phyloP scores from a whole-genome alignment of 495 filamentous ascomycete species.

The Penicillium flavigenum region DNA sequence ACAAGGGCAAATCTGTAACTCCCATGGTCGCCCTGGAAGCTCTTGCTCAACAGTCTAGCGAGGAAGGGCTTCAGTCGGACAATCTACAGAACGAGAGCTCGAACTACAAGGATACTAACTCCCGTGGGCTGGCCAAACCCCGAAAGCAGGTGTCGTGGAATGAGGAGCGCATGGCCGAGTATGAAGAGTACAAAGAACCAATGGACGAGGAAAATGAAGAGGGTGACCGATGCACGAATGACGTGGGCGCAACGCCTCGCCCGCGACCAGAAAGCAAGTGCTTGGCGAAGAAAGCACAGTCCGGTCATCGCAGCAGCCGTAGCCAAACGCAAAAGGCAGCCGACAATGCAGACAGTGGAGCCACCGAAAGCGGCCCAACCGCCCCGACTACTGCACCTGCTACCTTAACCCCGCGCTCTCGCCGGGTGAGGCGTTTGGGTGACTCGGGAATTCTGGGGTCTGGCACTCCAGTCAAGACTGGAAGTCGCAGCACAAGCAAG shows the following conservation, averaged over 20 bases:
- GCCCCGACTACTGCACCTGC: slow-evolving; percentile 27
- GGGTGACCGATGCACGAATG: slow-evolving; percentile 16
- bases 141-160: slow-evolving; percentile 45
- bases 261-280: slow-evolving; percentile 17
- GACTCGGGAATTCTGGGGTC: slow-evolving; percentile 25
- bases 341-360: slow-evolving; percentile 14
- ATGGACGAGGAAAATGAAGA: slow-evolving; percentile 15
- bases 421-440: slow-evolving; percentile 40
- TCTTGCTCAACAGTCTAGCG: slow-evolving; percentile 30
- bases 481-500: slow-evolving; percentile 26
- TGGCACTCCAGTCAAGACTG: slow-evolving; percentile 28
- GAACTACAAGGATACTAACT: slow-evolving; percentile 4
- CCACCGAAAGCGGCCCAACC: slow-evolving; percentile 15
- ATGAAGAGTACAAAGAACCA: slow-evolving; percentile 27
- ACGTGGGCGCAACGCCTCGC: slow-evolving; percentile 16
- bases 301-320: slow-evolving; percentile 30
- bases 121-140: slow-evolving; percentile 10
- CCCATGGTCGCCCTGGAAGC: slow-evolving; percentile 48
- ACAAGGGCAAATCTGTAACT: slow-evolving; percentile 53
- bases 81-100: slow-evolving; percentile 13
- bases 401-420: slow-evolving; percentile 35
- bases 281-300: slow-evolving; percentile 28
- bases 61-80: slow-evolving; percentile 2
- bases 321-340: slow-evolving; percentile 24
- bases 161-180: slow-evolving; percentile 41